Base-by-base conservation (phyloP, 179 eudicot species). In the Corrigiola litoralis region DNA sequence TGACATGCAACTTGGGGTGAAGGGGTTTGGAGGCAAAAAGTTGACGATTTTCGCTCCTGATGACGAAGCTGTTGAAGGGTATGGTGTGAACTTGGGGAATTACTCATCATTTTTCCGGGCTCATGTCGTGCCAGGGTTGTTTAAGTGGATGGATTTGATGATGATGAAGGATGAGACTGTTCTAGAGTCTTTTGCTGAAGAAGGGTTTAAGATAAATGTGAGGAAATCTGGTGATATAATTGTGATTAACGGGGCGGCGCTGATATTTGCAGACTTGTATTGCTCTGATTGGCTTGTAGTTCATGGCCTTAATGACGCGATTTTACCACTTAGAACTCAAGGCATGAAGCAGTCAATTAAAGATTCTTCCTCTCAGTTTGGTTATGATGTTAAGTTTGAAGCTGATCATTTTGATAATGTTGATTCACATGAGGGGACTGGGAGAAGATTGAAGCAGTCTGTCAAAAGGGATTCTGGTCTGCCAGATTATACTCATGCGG, bases 291-390 rank as follows among this genome's bases (percentile, higher is more conserved):
- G 45, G 61, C 42, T 57, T 16, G 61, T 57, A 9, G 44, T 57
- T 57, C 61, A 58, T 58, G 63, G 63, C 7, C 63, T 58, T 37
- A 36, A 38, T 13, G 23, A 58, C 28, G 63, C 45, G 18, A 10
- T 83, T 78, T 54, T 34, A 20, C 59, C 59, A 5, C 21, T 32
- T 32, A 40, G 9, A 5, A 12, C 10, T 54, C 24, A 18, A 54
- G 41, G 34, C 12, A 1, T 32, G 40, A 29, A 54, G 58, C 24
- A 29, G 33, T 31, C 59, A 24, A 17, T 54, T 5, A 54, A 54
- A 17, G 25, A 23, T 7, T 32, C 59, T 32, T 29, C 20, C 16
- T 0, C 20, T 31, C 38, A 18, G 5, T 54, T 24, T 4, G 40
- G 31, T 6, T 31, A 31, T 54, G 41, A 32, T 54, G 40, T 25